Evolutionary conservation across 2,329 filamentous ascomycete genomes (phyloP), one percentile per base, ranked within the genome.

Genomic region (Gaeumannomyces tritici): DNA sequence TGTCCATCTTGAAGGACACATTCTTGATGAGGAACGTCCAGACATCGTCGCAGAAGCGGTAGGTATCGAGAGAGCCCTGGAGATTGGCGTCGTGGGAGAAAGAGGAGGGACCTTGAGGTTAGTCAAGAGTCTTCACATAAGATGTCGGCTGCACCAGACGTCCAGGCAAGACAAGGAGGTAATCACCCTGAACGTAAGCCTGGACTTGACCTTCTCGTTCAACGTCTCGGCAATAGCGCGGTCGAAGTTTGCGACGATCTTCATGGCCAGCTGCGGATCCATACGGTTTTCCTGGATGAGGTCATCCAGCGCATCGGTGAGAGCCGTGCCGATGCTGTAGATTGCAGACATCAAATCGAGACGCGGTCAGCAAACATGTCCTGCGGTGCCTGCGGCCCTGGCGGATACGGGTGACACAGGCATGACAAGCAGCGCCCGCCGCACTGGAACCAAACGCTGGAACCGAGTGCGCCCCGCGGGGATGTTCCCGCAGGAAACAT

Each of bases 21-120:
- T 98, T 95, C 77, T 97, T 97, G 77, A 99, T 96, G 63, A 99
- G 84, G 75, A 99, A 99, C 1, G 95, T 99, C 95, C 95, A 99
- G 64, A 99, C 95, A 79, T 99, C 95, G 77, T 99, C 95, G 80
- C 95, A 99, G 83, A 99, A 99, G 69, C 95, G 89, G 80, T 99
- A 99, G 21, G 95, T 98, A 74, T 98, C 93, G 66, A 99, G 87
- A 73, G 96, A 95, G 59, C 95, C 95, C 93, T 97, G 69, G 63
- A n/a, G 42, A 24, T 59, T 55, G 11, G 6, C 35, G 35, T 18
- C 35, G 35, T 15, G 18, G 35, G 35, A 42, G 24, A 42, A 33
- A n/a, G n/a, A 26, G 18, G 3, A 13, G 29, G 33, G 33, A 15
- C 47, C 18, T 24, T 24, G 21, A 8, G 42, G 42, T 51, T 51